These are phyloP conservation scores for Curvularia spicifera DNA, from an alignment of 2,329 filamentous ascomycete genomes.

Conservation along the genomic window DNA sequence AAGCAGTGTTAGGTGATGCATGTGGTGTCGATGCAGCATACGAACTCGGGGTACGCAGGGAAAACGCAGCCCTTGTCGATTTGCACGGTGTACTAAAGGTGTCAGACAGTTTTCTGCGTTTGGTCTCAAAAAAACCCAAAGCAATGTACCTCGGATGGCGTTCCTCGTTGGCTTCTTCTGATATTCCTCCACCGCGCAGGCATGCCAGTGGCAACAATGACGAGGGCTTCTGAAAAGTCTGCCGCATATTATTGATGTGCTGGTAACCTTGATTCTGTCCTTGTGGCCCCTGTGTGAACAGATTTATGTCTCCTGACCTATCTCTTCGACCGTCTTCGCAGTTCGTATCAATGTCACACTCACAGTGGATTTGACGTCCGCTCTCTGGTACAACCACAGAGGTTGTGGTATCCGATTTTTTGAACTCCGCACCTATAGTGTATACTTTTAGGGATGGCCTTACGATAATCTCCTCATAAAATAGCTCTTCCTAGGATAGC, in stretches of 20 bases:
- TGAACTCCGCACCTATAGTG: background rate
- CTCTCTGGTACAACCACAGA: background rate
- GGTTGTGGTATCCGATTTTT: background rate
- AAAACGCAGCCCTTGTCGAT: background rate
- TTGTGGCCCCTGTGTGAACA: background rate
- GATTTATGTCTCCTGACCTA: no score
- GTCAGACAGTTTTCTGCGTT: background rate
- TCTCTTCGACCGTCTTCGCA: background rate
- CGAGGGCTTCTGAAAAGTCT: background rate
- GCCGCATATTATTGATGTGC: background rate
- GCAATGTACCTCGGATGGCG: background rate
- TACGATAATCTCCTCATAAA: background rate
- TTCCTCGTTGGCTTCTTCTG: conserved; percentile 1
- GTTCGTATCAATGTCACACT: background rate
- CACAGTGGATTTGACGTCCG: background rate
- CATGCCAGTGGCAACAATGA: background rate
- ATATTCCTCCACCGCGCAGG: background rate
- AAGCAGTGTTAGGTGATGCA: background rate
- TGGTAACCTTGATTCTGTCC: background rate
- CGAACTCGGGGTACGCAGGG: background rate
- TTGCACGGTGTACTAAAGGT: background rate
- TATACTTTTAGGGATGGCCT: background rate
- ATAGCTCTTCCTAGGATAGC: conserved; percentile 24
- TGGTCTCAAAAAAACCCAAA: background rate
- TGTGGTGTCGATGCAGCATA: background rate